phyloP scores from a whole-genome alignment of 495 filamentous ascomycete species.

The Cenococcum geophilum region DNA sequence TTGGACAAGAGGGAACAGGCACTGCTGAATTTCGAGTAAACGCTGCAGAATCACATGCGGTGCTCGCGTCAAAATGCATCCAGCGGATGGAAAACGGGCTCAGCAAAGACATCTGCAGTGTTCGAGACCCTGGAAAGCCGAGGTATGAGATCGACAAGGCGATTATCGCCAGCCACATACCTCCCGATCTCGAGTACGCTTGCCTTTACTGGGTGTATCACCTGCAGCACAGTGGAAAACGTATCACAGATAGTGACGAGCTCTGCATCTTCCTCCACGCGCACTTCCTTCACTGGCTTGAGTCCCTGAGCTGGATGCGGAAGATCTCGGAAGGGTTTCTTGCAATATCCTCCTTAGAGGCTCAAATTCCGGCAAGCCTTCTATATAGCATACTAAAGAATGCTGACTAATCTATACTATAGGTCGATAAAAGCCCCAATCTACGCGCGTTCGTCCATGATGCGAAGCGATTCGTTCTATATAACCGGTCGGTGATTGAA shows the following conservation, averaged over 20 bases:
- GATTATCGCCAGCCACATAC: background rate
- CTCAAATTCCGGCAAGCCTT: background rate
- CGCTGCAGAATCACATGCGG: constrained; percentile 34
- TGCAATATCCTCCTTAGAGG: too few relatives aligned
- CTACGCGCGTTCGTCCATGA: too few relatives aligned
- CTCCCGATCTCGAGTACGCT: background rate
- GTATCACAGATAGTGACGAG: constrained; percentile 3
- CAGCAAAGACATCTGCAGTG: constrained; percentile 40
- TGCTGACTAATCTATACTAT: background rate
- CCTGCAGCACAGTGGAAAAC: constrained; percentile 16
- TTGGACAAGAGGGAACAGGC: constrained; percentile 32
- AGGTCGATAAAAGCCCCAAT: too few relatives aligned
- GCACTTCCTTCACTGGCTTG: background rate
- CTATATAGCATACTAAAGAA: background rate
- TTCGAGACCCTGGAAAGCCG: constrained; percentile 28
- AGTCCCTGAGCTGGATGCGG: background rate
- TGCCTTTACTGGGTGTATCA: constrained; percentile 41
- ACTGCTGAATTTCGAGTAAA: constrained; percentile 36
- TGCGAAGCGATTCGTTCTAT: too few relatives aligned
- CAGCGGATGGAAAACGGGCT: constrained; percentile 29
- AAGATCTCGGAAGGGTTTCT: background rate
- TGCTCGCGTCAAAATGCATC: constrained; percentile 36
- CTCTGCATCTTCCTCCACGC: background rate
- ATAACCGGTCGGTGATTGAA: background rate
- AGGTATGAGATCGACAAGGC: background rate